Percentiles rank a stretch among this genome's conserved stretches.
Evolutionary conservation across 2,329 filamentous ascomycete genomes (phyloP).

Genomic region (Blastomyces emzantsi): DNA sequence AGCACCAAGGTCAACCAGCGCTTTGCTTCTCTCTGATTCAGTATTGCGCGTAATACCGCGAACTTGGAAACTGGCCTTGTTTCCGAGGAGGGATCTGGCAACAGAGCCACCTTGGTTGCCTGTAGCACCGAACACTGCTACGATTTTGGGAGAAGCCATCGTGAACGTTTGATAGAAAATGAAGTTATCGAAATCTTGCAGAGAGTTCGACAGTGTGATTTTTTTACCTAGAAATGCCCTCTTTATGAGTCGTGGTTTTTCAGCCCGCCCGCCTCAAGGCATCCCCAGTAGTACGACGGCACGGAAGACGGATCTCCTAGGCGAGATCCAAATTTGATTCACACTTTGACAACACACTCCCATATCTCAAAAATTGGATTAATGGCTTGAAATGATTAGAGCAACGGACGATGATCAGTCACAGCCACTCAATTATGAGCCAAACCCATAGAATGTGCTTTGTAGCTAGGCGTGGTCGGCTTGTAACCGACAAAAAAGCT

Average conservation of each 20-base stretch:
- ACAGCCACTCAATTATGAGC: conserved; percentile 6
- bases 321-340: neutral
- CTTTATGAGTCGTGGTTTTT: conserved; percentile 4
- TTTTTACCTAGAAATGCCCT: neutral
- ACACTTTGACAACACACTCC: conserved; percentile 2
- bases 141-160: conserved; percentile 12
- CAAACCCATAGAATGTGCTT: neutral
- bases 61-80: conserved; percentile 5
- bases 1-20: conserved; percentile 19
- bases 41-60: conserved; percentile 17
- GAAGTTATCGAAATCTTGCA: neutral
- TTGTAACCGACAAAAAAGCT: neutral
- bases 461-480: neutral
- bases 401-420: neutral
- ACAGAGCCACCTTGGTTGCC: conserved; percentile 13
- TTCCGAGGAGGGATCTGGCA: conserved; percentile 2
- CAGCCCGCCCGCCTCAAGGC: neutral
- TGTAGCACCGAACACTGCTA: conserved; percentile 18
- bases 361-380: conserved; percentile 5
- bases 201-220: neutral
- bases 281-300: neutral
- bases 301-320: too few species aligned
- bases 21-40: conserved; percentile 17
- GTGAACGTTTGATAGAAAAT: neutral
- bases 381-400: neutral